Conservation (phyloP, 768 basidiomycete species). For the Boletus vermiculosoides region DNA sequence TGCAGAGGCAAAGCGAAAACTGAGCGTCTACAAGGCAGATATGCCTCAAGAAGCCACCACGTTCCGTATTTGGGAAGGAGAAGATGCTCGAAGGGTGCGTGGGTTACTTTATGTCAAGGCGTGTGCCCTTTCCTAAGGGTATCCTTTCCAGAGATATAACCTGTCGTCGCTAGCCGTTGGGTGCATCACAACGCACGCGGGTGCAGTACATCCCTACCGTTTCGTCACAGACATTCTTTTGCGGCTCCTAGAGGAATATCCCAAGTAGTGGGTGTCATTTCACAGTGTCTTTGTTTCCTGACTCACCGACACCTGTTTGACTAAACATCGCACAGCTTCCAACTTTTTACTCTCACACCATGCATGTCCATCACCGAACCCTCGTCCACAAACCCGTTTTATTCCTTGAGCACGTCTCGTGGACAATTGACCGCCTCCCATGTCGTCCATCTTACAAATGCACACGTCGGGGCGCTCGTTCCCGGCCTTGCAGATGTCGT, state of each 20-base stretch:
- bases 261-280: slow-evolving; percentile 36
- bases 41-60: slow-evolving; percentile 47
- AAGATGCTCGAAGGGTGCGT: slow-evolving; percentile 37
- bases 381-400: slow-evolving; percentile 24
- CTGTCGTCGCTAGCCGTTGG: slow-evolving; percentile 47
- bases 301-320: not conserved
- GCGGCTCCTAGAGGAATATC: slow-evolving; percentile 50
- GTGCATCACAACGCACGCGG: slow-evolving; percentile 52
- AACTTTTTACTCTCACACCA: slow-evolving; percentile 45
- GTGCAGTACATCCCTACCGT: slow-evolving; percentile 69
- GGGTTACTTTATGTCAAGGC: not conserved
- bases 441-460: slow-evolving; percentile 58
- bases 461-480: slow-evolving; percentile 46
- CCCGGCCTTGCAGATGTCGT: slow-evolving; percentile 39
- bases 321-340: slow-evolving; percentile 26
- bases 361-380: slow-evolving; percentile 37
- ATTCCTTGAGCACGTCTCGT: slow-evolving; percentile 42
- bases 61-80: slow-evolving; percentile 31
- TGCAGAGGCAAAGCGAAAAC: slow-evolving; percentile 39
- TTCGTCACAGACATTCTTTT: slow-evolving; percentile 59
- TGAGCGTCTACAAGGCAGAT: slow-evolving; percentile 47
- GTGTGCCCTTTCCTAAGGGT: not conserved
- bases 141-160: slow-evolving; percentile 43
- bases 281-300: too few species aligned
- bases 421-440: slow-evolving; percentile 41